phyloP scores from a whole-genome alignment of 148 eudicot species.

The Talinum fruticosum region DNA sequence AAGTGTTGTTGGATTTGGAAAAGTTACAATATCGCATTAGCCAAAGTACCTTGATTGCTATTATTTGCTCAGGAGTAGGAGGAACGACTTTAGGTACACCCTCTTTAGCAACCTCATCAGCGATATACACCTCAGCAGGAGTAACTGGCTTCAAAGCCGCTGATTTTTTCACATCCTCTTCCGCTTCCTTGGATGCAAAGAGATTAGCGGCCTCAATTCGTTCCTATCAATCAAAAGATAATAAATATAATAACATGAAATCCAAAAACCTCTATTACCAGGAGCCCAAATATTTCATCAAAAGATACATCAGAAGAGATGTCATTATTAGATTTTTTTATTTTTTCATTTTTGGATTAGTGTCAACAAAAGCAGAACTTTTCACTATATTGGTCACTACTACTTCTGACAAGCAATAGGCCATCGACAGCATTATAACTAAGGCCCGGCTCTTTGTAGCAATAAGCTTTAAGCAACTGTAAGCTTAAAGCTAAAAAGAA shows the following conservation, averaged over 20 bases:
- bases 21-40: background rate
- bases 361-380: too few relatives aligned
- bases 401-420: too few relatives aligned
- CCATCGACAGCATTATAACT: too few relatives aligned
- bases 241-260: background rate
- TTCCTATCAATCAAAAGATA: conserved; percentile 43
- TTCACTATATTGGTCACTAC: too few relatives aligned
- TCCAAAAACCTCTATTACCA: background rate
- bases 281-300: too few relatives aligned
- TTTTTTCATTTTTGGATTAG: too few relatives aligned
- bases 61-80: conserved; percentile 95
- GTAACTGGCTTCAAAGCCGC: conserved; percentile 53
- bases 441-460: too few relatives aligned
- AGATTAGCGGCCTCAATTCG: conserved; percentile 65
- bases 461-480: too few relatives aligned
- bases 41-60: conserved; percentile 82
- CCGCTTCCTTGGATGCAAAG: conserved; percentile 94
- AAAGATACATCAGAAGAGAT: too few relatives aligned
- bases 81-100: conserved; percentile 57
- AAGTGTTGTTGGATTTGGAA: too few relatives aligned
- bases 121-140: conserved; percentile 51
- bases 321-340: too few relatives aligned
- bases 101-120: conserved; percentile 56
- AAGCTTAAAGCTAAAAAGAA: too few relatives aligned
- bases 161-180: conserved; percentile 64